Evolutionary conservation across 2,329 filamentous ascomycete genomes (phyloP), one percentile per base, ranked within the genome.

Genomic region (Aspergillus neoniger): DNA sequence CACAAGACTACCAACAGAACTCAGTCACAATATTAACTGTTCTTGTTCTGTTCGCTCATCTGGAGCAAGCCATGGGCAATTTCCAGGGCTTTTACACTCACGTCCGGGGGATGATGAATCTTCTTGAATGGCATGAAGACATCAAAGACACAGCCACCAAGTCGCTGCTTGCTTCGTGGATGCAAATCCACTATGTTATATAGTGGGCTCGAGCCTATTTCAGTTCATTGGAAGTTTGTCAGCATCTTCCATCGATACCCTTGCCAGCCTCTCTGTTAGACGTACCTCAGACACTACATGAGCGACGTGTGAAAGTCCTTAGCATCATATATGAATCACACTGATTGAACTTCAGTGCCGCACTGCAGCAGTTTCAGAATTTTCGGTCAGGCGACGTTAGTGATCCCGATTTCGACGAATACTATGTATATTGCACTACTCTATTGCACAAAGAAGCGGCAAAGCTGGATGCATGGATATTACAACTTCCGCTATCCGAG

Each of bases 181-280:
- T 69, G 59, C 69, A 70, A 32, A 49, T 63, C 10, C 66, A 58
- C 28, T 67, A 62, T 21, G 59, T 68, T 10, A 60, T 70, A 15
- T 70, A 68, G 69, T 71, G 68, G 68, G 68, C 68, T 12, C 67
- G 69, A 5, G 57, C 59, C 14, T 69, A 71, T 49, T 71, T 70
- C 44, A 67, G 68, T 56, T 63, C 63, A 0, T 8, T 67, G 2
- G 60, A 69, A 15, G 44, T 70, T 7, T 63, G 65, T 15, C 60
- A 50, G 39, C 50, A 57, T 2, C 38, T 66, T 1, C 64, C 65
- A 0, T 32, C 65, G 4, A 58, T 67, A 15, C 39, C 25, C 1
- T 49, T 69, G 6, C 66, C 64, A 1, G 38, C 5, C 10, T 28
- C 53, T 0, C 52, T 66, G 5, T 17, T 49, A 36, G 59, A 36